Percentiles rank a stretch among this genome's conserved stretches.
These are phyloP conservation scores for Schizopora paradoxa DNA, from an alignment of 1,284 basidiomycete species.

Conservation along the genomic window DNA sequence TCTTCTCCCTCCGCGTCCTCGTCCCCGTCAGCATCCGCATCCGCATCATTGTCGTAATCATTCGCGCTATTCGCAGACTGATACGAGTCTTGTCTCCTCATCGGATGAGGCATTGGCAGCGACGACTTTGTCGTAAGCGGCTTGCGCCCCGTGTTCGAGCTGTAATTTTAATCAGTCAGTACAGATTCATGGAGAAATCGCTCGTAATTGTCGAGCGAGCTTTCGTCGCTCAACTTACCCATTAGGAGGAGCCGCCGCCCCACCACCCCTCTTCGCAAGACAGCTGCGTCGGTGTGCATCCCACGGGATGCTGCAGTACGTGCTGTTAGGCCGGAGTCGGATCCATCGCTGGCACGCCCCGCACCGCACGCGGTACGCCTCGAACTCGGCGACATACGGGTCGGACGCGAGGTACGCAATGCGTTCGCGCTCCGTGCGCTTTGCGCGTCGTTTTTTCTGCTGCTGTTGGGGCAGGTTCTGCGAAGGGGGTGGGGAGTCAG, in stretches of 20 bases:
- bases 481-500: slow-evolving; percentile 21
- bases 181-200: too few species aligned
- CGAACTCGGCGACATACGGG: slow-evolving; percentile 72
- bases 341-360: slow-evolving; percentile 79
- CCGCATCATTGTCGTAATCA: neutral
- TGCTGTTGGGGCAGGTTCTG: slow-evolving; percentile 28
- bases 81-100: slow-evolving; percentile 29
- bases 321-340: slow-evolving; percentile 71
- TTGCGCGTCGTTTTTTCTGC: slow-evolving; percentile 61
- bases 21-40: slow-evolving; percentile 5
- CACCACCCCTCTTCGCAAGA: slow-evolving; percentile 55
- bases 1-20: neutral
- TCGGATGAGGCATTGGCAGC: slow-evolving; percentile 14
- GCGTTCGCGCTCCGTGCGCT: slow-evolving; percentile 72
- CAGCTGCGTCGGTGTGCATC: slow-evolving; percentile 74
- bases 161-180: too few species aligned
- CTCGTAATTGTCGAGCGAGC: too few species aligned
- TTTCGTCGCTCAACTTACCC: too few species aligned
- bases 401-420: slow-evolving; percentile 68
- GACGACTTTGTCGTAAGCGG: too few species aligned
- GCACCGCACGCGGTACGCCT: slow-evolving; percentile 72
- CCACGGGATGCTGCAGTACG: slow-evolving; percentile 81
- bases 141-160: too few species aligned
- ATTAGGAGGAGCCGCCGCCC: too few species aligned
- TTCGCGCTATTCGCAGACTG: slow-evolving; percentile 33